Conservation (phyloP, 2,329 filamentous ascomycete species). For the Chaetomium globosum region DNA sequence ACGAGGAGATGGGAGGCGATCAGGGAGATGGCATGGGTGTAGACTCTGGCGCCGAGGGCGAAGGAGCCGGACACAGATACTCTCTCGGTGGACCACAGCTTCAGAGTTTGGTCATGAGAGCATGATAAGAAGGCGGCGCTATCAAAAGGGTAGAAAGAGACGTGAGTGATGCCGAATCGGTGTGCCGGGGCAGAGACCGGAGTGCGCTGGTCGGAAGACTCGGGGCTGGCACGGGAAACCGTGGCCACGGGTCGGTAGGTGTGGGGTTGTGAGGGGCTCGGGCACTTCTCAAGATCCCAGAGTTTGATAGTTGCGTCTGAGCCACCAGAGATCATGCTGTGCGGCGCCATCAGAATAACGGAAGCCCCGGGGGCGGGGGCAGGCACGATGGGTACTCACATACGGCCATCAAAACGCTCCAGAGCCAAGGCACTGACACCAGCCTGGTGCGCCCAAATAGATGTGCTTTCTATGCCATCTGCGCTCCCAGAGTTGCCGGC, state of each 20-base stretch:
- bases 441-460: slow-evolving; percentile 69
- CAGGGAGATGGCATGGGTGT: slow-evolving; percentile 76
- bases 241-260: slow-evolving; percentile 58
- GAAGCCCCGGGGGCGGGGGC: not conserved
- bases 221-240: slow-evolving; percentile 48
- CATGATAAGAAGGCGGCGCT: slow-evolving; percentile 73
- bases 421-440: slow-evolving; percentile 79
- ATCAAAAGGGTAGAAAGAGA: slow-evolving; percentile 80
- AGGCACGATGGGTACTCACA: slow-evolving; percentile 50
- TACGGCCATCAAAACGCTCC: slow-evolving; percentile 78
- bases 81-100: slow-evolving; percentile 70
- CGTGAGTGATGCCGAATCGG: slow-evolving; percentile 72
- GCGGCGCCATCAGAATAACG: slow-evolving; percentile 7
- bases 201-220: not conserved
- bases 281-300: slow-evolving; percentile 77
- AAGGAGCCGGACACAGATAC: slow-evolving; percentile 67
- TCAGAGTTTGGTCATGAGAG: slow-evolving; percentile 76
- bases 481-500: not conserved
- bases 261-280: slow-evolving; percentile 49
- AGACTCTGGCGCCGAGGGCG: slow-evolving; percentile 67
- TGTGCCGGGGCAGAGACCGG: slow-evolving; percentile 41
- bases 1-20: slow-evolving; percentile 75
- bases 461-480: slow-evolving; percentile 12
- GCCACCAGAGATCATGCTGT: slow-evolving; percentile 78
- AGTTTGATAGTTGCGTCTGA: slow-evolving; percentile 81